Evolutionary conservation across 257 asterid species (phyloP).

Genomic region (Buddleja alternifolia): DNA sequence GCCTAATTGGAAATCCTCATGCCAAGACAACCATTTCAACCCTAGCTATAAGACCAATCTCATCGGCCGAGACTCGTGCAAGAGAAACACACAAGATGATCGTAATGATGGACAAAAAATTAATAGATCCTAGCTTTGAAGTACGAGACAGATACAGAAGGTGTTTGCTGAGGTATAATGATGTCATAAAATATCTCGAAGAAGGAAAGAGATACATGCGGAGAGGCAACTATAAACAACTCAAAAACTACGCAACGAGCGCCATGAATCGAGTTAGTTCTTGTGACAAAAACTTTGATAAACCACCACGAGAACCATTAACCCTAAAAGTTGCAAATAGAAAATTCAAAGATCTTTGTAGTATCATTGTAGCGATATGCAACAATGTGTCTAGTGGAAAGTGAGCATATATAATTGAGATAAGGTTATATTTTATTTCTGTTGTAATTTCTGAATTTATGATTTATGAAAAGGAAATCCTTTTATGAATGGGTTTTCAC

Average conservation of each 20-base stretch:
- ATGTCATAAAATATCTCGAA: background rate
- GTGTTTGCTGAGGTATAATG: background rate
- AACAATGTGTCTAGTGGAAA: background rate
- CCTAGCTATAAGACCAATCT: conserved; percentile 15
- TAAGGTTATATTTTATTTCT: too few relatives aligned
- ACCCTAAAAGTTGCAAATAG: conserved; percentile 2
- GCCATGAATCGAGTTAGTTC: background rate
- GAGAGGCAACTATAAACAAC: background rate
- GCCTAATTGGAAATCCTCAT: background rate
- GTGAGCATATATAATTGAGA: too few relatives aligned
- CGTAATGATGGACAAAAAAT: background rate
- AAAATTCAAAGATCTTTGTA: conserved; percentile 16
- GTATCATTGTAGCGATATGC: conserved; percentile 13
- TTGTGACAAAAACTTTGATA: conserved; percentile 8
- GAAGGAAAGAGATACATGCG: background rate
- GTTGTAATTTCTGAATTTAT: too few relatives aligned
- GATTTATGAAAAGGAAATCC: too few relatives aligned
- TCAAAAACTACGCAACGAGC: conserved; percentile 1
- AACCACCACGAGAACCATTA: background rate
- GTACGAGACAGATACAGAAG: background rate
- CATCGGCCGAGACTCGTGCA: background rate
- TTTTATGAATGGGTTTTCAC: too few relatives aligned
- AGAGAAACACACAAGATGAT: background rate
- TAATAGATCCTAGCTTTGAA: background rate
- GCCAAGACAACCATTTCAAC: background rate